Evolutionary conservation across 352 stramenopile species (phyloP), one percentile per base, ranked within the genome.

Genomic region (Globisporangium paddicum): DNA sequence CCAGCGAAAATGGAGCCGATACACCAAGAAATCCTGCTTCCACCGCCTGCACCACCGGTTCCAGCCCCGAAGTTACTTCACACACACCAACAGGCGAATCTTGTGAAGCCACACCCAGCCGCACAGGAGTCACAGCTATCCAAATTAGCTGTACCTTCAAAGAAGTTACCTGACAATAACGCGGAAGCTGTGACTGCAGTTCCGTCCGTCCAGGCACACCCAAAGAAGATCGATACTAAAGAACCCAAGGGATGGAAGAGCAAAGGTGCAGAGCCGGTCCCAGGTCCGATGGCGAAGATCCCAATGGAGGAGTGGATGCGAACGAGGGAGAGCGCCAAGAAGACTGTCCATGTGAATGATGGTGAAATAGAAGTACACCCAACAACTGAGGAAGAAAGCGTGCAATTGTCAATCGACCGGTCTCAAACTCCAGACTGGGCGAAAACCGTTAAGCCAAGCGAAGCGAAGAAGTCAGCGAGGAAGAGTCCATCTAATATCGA

Each of bases 241-340:
- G 45, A 63, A 38, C 60, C 66, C 11, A 58, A 62, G 38, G 26
- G 55, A 50, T 88, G 80, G 78, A 83, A 83, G 52, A 73, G 72
- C 2, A 86, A 75, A 58, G 67, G 45, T 9, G 55, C 75, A 11
- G 53, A 74, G 5, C 64, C 73, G 10, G 70, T 69, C 3, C 75
- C 77, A 30, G 82, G 79, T 2, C 77, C 79, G 9, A 75, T 82
- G 67, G 69, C 70, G 21, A 72, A 72, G 38, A 71, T 83, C 0
- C 72, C 74, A 4, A 86, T 89, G 62, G 82, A 89, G 41, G 72
- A 87, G 1, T 92, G 82, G 82, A 92, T 92, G 79, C 51, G 68
- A 35, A 92, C 79, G 9, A 75, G 76, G n/a, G 59, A 72, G 11
- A 75, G 72, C 5, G 77, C 77, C 21, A 87, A 77, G 57, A 72